Evolutionary conservation across 2,329 filamentous ascomycete species (phyloP).

Genomic region (Trichophyton rubrum): DNA sequence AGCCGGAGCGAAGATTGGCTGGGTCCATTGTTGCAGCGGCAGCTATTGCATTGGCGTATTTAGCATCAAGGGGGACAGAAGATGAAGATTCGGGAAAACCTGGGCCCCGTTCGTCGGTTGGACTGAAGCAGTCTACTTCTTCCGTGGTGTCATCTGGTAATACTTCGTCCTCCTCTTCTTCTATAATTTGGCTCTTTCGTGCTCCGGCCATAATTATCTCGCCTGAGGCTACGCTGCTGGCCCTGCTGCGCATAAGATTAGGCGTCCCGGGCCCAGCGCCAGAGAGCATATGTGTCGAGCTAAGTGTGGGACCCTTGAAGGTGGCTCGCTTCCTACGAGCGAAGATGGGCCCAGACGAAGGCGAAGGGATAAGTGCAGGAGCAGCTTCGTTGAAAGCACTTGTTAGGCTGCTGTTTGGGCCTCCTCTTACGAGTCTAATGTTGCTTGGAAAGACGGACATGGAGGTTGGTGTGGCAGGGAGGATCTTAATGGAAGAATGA

Average conservation of each 20-base stretch:
- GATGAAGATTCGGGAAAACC: background rate
- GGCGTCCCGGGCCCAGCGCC: constrained; percentile 24
- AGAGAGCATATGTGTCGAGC: constrained; percentile 26
- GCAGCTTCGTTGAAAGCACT: constrained; percentile 29
- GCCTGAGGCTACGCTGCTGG: constrained; percentile 17
- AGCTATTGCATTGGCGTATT: constrained; percentile 13
- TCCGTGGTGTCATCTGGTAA: constrained; percentile 25
- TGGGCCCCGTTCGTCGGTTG: constrained; percentile 18
- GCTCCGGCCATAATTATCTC: constrained; percentile 19
- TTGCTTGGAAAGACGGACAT: constrained; percentile 65
- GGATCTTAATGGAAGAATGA: constrained; percentile 85
- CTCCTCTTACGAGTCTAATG: constrained; percentile 62
- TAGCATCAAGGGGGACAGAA: background rate
- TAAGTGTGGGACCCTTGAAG: constrained; percentile 35
- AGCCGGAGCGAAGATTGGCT: constrained; percentile 3
- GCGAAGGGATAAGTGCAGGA: constrained; percentile 27
- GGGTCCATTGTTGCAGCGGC: constrained; percentile 14
- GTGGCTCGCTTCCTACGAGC: constrained; percentile 34
- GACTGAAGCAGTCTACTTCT: constrained; percentile 31
- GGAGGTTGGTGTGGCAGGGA: constrained; percentile 74
- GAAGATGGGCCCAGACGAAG: constrained; percentile 34
- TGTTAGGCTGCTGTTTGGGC: constrained; percentile 19
- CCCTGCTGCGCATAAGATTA: constrained; percentile 19
- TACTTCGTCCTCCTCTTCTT: constrained; percentile 31
- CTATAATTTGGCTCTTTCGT: constrained; percentile 33